Percentiles rank a stretch among this genome's conserved stretches.
Evolutionary conservation across 2,329 filamentous ascomycete species (phyloP).

Genomic region (Colletotrichum sp.): DNA sequence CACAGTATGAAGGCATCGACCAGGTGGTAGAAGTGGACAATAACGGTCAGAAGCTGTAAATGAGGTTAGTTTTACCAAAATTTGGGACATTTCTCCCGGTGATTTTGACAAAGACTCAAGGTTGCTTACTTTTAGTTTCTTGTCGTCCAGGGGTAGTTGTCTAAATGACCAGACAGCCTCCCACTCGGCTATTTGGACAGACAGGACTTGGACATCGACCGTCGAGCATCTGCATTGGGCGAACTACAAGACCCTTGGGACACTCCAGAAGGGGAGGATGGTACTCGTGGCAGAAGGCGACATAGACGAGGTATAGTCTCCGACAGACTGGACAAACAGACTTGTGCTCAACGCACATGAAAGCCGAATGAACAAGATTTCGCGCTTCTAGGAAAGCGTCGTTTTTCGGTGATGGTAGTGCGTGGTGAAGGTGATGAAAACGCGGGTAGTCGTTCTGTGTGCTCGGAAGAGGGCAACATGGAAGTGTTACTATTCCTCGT

Average conservation of each 20-base stretch:
- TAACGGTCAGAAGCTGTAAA: constrained; percentile 58
- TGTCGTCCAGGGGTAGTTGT: not conserved
- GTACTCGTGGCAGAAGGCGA: constrained; percentile 59
- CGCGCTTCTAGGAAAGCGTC: not conserved
- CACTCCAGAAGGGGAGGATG: constrained; percentile 55
- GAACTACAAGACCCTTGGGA: constrained; percentile 45
- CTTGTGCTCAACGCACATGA: constrained; percentile 66
- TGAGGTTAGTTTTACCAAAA: not conserved
- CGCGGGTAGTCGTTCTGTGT: not conserved
- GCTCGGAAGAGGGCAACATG: constrained; percentile 18
- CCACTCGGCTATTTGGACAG: constrained; percentile 62
- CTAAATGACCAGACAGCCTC: constrained; percentile 61
- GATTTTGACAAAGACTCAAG: constrained; percentile 23
- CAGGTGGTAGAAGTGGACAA: constrained; percentile 80
- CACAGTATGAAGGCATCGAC: constrained; percentile 83
- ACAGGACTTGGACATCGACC: constrained; percentile 63
- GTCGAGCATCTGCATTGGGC: constrained; percentile 53
- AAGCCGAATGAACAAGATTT: constrained; percentile 31
- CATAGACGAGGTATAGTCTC: constrained; percentile 63
- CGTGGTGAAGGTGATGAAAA: not conserved
- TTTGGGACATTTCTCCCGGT: not conserved
- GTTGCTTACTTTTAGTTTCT: not conserved
- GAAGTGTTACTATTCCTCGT: not conserved
- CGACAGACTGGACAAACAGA: constrained; percentile 64
- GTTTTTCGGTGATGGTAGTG: not conserved